Evolutionary conservation across 2,329 filamentous ascomycete genomes (phyloP), one percentile per base, ranked within the genome.

Genomic region (Ophioceras dolichostomum): DNA sequence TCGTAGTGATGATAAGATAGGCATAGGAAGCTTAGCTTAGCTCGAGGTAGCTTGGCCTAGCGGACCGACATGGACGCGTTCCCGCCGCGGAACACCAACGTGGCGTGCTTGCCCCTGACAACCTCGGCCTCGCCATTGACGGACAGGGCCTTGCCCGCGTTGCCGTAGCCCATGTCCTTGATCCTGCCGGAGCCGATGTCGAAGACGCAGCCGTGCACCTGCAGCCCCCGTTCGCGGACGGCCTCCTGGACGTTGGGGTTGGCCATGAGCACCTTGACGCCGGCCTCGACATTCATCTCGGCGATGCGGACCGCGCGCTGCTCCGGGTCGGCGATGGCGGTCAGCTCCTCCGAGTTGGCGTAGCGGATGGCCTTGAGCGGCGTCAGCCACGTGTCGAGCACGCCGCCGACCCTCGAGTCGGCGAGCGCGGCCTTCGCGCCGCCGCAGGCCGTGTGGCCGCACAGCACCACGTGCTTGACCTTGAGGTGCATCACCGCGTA

Each of bases 181-280:
- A 75, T 55, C 41, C 61, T 60, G 10, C 71, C 71, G 16, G 51
- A 58, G 5, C 48, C 58, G 36, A 75, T 59, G 45, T 91, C 79
- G 54, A 84, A 89, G 12, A 93, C 64, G 37, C 79, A 67, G n/a
- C 83, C 85, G 55, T 91, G 83, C 5, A 93, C 70, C 57, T 79
- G 63, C 30, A 94, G 58, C 1, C 79, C 81, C 20, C 82, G 67
- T 48, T 85, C 76, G 45, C 64, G 57, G 41, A 87, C 73, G 19
- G 82, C 84, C 43, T 83, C 78, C 49, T 77, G 68, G 21, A 93
- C 70, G 18, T 73, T 70, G 35, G 68, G 64, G 57, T 86, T 87
- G 52, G 75, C 67, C 63, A 79, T 72, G 40, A 91, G 58, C 16
- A 75, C 70, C 46, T 76, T 65, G 41, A 89, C 65, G 18, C 82